These are phyloP conservation scores for Globisporangium yorkense DNA, from an alignment of 352 stramenopile genomes.

Conservation along the genomic window DNA sequence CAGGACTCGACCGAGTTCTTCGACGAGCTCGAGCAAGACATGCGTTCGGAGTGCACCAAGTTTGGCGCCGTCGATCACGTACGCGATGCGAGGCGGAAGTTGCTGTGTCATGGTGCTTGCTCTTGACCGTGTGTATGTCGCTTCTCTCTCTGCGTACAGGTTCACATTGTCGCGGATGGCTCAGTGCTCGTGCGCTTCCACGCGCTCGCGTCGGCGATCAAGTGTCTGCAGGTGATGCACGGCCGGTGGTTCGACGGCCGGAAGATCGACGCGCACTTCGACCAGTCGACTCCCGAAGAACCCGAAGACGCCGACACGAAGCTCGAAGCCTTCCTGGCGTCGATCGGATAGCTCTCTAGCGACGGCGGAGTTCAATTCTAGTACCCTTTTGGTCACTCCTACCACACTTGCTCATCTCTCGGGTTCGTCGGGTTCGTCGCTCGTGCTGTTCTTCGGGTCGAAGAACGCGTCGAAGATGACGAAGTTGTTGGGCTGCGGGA, in stretches of 20 bases:
- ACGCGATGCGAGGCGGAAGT: not conserved
- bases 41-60: constrained; percentile 66
- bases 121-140: not conserved
- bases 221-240: constrained; percentile 74
- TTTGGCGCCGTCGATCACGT: constrained; percentile 57
- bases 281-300: constrained; percentile 47
- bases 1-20: constrained; percentile 55
- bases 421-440: constrained; percentile 2
- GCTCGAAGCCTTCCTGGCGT: constrained; percentile 75
- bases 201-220: constrained; percentile 42
- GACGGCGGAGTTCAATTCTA: not conserved
- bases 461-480: constrained; percentile 81
- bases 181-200: constrained; percentile 61
- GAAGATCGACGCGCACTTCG: constrained; percentile 56
- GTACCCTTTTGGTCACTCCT: not conserved
- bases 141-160: constrained; percentile 14
- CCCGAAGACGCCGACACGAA: constrained; percentile 62
- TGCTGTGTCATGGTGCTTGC: not conserved
- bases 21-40: constrained; percentile 73
- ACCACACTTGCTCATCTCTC: not conserved
- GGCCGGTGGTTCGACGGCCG: constrained; percentile 73
- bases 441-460: not conserved
- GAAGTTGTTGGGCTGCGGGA: constrained; percentile 81
- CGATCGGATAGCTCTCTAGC: constrained; percentile 29
- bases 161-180: constrained; percentile 57